Evolutionary conservation across 2,329 filamentous ascomycete species (phyloP), one percentile per base, ranked within the genome.

Genomic region (Byssothecium circinans): DNA sequence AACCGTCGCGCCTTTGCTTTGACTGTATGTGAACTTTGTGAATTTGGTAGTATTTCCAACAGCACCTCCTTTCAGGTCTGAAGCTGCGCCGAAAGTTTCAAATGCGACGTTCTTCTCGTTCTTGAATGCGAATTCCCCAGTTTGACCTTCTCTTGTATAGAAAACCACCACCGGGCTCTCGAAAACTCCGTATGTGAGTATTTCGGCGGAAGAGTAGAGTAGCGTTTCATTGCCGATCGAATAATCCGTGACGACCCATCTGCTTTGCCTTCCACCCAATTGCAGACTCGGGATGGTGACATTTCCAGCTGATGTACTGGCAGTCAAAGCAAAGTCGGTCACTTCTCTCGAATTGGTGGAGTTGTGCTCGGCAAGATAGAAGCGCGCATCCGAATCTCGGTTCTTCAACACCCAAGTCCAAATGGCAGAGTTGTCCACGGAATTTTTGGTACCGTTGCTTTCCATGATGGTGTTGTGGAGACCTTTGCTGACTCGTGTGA

Each of bases 211-310:
- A 2, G 76, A 77, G 58, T 79, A 82, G 0, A 81, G 65, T 2
- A 82, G 61, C 2, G 67, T 75, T 22, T 75, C 69, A 1, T 68
- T 67, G 3, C 79, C 78, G 46, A 81, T 67, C 0, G 60, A 58
- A 43, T 81, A 81, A 54, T 82, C 78, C 0, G 78, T 80, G 17
- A 81, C 75, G 3, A 81, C 65, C 50, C 81, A 80, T 52, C 79
- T 80, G 57, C 76, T 79, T 58, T 81, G 77, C 15, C 78, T 72
- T 10, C 79, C 79, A 39, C 75, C 71, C 2, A 82, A 67, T 38
- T 75, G 72, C n/a, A 81, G 70, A 30, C 73, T 73, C 0, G 78
- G 74, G 3, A 77, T 66, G 2, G 63, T 72, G 8, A 75, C 56
- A 18, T 63, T 57, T 38, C 78, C 79, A 14, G 60, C 61, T 1